These are phyloP conservation scores for Neurospora tetrasperma DNA, from an alignment of 495 filamentous ascomycete species.

Conservation along the genomic window DNA sequence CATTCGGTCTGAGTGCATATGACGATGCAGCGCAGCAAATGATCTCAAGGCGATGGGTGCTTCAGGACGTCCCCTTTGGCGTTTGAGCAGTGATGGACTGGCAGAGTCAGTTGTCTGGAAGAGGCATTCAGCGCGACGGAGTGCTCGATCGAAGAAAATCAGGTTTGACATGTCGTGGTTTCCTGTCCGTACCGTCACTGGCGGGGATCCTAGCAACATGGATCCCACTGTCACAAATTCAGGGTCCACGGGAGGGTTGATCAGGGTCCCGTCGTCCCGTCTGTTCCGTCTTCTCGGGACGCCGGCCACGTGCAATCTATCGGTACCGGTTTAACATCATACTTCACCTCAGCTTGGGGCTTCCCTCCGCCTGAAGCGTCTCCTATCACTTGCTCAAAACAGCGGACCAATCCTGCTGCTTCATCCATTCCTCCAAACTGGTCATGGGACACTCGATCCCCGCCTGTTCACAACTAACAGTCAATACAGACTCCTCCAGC, in stretches of 20 bases:
- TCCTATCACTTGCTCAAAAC: constrained; percentile 8
- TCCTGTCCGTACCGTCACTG: neutral
- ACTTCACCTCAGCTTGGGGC: neutral
- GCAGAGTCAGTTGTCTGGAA: neutral
- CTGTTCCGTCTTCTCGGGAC: neutral
- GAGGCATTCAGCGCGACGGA: neutral
- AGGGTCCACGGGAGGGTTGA: neutral
- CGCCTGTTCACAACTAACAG: constrained; percentile 5
- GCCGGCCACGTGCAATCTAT: neutral
- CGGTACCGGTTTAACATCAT: neutral
- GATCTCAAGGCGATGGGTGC: neutral
- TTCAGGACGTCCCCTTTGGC: neutral
- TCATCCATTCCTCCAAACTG: constrained; percentile 19
- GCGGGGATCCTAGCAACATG: neutral
- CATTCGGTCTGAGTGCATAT: neutral
- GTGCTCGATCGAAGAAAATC: neutral
- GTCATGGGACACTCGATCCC: constrained; percentile 28
- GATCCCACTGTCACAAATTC: neutral
- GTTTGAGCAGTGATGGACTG: neutral
- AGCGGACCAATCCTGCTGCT: constrained; percentile 16
- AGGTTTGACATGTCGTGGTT: neutral
- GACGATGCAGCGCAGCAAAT: neutral
- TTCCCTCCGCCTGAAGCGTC: neutral
- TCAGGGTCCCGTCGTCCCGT: neutral
- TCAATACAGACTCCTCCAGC: neutral